A percentile compares a stretch with the other conserved stretches of the same genome.
phyloP scores from a whole-genome alignment of 768 basidiomycete genomes.

The Rhodocollybia butyracea region DNA sequence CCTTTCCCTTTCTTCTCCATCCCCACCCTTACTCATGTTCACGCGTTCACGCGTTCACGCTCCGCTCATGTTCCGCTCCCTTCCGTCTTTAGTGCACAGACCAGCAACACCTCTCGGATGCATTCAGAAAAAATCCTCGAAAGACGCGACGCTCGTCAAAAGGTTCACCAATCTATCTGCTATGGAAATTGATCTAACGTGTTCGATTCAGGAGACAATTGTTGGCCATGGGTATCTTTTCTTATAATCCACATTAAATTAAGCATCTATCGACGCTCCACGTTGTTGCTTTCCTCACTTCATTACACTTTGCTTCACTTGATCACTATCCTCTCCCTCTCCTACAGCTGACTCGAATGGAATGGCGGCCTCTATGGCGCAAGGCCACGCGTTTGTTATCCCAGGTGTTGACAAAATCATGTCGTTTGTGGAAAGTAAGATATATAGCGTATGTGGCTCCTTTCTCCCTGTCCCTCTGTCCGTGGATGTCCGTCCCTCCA shows the following conservation, averaged over 20 bases:
- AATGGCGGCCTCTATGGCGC: conserved; percentile 99
- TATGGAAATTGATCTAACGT: conserved; percentile 99
- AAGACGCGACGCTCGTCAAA: conserved; percentile 97
- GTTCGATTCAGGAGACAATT: conserved; percentile 99
- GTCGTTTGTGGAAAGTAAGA: conserved; percentile 99
- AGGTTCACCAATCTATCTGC: conserved; percentile 96
- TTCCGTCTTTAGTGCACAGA: conserved; percentile 78
- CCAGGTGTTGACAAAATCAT: conserved; percentile 99
- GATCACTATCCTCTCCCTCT: not conserved
- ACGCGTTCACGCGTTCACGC: too few species aligned
- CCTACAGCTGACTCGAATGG: conserved; percentile 75
- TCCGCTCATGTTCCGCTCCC: too few species aligned
- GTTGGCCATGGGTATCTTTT: conserved; percentile 41
- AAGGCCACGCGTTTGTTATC: conserved; percentile 97
- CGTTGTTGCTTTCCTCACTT: too few species aligned
- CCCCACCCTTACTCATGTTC: too few species aligned
- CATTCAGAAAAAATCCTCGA: conserved; percentile 98
- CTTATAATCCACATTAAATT: too few species aligned
- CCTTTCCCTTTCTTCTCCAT: too few species aligned
- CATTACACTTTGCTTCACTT: too few species aligned
- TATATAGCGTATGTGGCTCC: conserved; percentile 43
- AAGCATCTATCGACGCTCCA: too few species aligned
- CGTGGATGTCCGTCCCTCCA: too few species aligned
- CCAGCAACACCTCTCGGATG: conserved; percentile 97
- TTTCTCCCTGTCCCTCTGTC: too few species aligned